Percentiles rank a stretch among this genome's conserved stretches.
phyloP scores from a whole-genome alignment of 2,329 filamentous ascomycete species.

The Xylaria sp. region DNA sequence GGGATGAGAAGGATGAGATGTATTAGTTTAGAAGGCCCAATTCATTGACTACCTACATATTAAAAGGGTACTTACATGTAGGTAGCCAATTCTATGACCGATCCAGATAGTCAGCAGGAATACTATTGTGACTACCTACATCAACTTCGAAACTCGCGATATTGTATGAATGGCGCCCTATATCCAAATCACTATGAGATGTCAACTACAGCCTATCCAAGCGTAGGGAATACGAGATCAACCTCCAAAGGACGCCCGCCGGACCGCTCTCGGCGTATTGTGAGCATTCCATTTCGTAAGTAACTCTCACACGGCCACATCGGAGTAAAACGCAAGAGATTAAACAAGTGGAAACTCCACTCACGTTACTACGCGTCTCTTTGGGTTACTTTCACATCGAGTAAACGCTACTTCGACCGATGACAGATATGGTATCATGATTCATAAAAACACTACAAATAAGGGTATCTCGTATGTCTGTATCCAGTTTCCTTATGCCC shows the following conservation, averaged over 20 bases:
- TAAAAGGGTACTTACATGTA: too few species aligned
- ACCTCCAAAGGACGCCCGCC: not conserved
- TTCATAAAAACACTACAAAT: conserved; percentile 30
- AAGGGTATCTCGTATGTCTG: conserved; percentile 33
- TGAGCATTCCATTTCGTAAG: too few species aligned
- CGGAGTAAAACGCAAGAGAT: too few species aligned
- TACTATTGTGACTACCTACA: not conserved
- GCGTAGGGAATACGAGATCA: not conserved
- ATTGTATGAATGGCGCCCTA: not conserved
- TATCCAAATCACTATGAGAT: not conserved
- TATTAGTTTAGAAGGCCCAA: too few species aligned
- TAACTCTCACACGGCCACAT: too few species aligned
- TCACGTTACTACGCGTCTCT: not conserved
- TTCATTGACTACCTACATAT: too few species aligned
- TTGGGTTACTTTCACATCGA: not conserved
- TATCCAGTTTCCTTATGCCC: conserved; percentile 1
- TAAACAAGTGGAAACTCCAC: not conserved
- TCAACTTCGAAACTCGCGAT: not conserved
- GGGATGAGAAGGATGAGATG: too few species aligned
- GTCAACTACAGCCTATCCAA: not conserved
- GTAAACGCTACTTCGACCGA: not conserved
- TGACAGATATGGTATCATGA: conserved; percentile 26
- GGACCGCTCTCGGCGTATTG: not conserved
- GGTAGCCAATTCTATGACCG: too few species aligned
- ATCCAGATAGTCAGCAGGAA: not conserved